A percentile compares a stretch with the other conserved stretches of the same genome.
Conservation (phyloP, 495 filamentous ascomycete species). For the Cryomyces minteri region DNA sequence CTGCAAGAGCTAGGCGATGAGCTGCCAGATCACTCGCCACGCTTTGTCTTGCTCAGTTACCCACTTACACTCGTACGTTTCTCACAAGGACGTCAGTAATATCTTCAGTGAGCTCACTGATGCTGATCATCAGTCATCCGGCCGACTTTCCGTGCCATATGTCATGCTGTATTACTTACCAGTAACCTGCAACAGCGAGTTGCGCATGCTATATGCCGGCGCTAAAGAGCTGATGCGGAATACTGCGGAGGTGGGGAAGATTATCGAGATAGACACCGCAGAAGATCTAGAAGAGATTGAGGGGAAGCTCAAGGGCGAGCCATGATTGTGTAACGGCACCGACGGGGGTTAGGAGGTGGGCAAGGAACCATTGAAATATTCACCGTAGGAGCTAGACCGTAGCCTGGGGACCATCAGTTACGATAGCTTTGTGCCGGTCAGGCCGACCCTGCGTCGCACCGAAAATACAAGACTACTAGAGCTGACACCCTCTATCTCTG, state of each 20-base stretch:
- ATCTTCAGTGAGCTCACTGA: not conserved
- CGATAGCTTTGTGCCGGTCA: too few relatives aligned
- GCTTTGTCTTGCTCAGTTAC: slow-evolving; percentile 79
- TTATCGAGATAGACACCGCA: slow-evolving; percentile 58
- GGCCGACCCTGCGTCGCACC: too few relatives aligned
- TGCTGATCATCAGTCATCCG: slow-evolving; percentile 29
- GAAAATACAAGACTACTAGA: too few relatives aligned
- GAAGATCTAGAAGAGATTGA: slow-evolving; percentile 66
- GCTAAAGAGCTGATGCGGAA: slow-evolving; percentile 91
- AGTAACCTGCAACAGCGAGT: slow-evolving; percentile 62
- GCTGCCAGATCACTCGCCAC: slow-evolving; percentile 78
- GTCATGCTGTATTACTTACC: slow-evolving; percentile 88
- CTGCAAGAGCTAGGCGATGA: slow-evolving; percentile 69
- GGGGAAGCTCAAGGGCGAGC: slow-evolving; percentile 29
- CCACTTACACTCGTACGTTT: slow-evolving; percentile 58
- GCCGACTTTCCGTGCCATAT: slow-evolving; percentile 58
- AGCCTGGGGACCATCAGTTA: too few relatives aligned
- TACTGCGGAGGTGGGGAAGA: slow-evolving; percentile 63
- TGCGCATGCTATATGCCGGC: slow-evolving; percentile 86
- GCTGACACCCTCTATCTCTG: too few relatives aligned
- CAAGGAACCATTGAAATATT: too few relatives aligned
- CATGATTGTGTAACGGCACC: too few relatives aligned
- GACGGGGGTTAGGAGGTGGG: too few relatives aligned
- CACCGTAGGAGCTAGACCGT: too few relatives aligned
- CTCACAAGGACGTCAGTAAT: too few relatives aligned